These are phyloP conservation scores for Novakomyces olei DNA, from an alignment of 805 yeast genomes.

Conservation along the genomic window DNA sequence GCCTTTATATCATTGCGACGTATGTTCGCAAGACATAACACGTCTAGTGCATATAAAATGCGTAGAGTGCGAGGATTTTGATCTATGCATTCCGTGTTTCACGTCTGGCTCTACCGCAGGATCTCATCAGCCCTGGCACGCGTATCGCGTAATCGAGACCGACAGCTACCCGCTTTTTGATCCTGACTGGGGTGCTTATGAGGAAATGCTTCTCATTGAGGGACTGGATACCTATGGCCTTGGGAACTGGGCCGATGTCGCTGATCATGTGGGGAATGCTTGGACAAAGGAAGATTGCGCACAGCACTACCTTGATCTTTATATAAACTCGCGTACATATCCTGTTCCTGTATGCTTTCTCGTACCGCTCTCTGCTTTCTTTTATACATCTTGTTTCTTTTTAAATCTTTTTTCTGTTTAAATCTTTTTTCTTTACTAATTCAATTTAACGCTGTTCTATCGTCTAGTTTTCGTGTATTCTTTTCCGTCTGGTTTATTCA, in stretches of 20 bases:
- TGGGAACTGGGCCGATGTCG: slow-evolving; percentile 97
- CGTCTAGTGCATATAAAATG: slow-evolving; percentile 75
- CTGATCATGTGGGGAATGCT: slow-evolving; percentile 74
- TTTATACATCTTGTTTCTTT: too few species aligned
- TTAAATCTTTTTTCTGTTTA: too few species aligned
- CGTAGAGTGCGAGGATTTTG: slow-evolving; percentile 84
- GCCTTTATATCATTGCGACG: slow-evolving; percentile 56
- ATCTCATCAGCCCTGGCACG: slow-evolving; percentile 84
- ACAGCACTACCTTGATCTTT: slow-evolving; percentile 52
- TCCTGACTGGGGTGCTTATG: slow-evolving; percentile 96
- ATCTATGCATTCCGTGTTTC: slow-evolving; percentile 94
- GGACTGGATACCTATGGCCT: slow-evolving; percentile 74
- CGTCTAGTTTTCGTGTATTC: too few species aligned
- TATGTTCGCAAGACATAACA: slow-evolving; percentile 90
- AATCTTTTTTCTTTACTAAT: too few species aligned
- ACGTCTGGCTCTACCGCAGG: slow-evolving; percentile 62
- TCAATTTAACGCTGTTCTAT: too few species aligned
- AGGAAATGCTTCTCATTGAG: slow-evolving; percentile 66
- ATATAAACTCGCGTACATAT: slow-evolving; percentile 45
- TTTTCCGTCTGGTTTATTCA: too few species aligned
- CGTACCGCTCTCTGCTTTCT: too few species aligned
- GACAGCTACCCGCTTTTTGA: slow-evolving; percentile 83
- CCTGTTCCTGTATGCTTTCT: slow-evolving; percentile 45
- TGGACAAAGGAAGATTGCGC: slow-evolving; percentile 81
- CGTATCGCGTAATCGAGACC: slow-evolving; percentile 77